Evolutionary conservation across 768 basidiomycete genomes (phyloP), one percentile per base, ranked within the genome.

Genomic region (Podaxis rugospora): DNA sequence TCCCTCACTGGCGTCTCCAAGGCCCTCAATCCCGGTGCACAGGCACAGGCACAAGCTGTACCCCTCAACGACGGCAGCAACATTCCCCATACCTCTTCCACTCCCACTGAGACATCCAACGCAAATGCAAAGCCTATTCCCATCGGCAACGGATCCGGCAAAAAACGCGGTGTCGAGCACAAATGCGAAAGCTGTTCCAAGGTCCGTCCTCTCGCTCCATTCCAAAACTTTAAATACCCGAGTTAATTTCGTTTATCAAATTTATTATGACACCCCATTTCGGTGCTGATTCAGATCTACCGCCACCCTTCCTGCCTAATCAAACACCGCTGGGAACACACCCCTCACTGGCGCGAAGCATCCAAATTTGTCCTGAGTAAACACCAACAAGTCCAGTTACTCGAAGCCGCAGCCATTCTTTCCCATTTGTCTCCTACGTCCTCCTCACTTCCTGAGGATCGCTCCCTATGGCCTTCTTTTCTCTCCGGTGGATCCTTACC

Each of bases 311-410:
- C 91, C 11, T 98, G 95, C 74, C 79, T 98, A 51, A 92, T 95
- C 74, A 98, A 98, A 74, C 96, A 98, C 70, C 90, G 96, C 36
- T 98, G 96, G 96, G 95, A 98, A 69, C 93, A 96, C 70, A 93
- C 92, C 36, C 92, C 92, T 18, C 94, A 97, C 68, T 98, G 96
- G 96, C 88, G 90, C 47, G 92, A 95, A 71, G 90, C 95, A 62
- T 79, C 89, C 65, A 93, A 95, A 71, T 87, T 95, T 67, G 85
- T 94, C 35, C 79, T 98, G 61, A 92, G 89, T 74, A 98, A 98
- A 75, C 95, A 98, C 71, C 95, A 98, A 69, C 95, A 98, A 66
- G 96, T 99, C 0, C 96, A 98, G 67, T 76, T 98, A 55, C 88
- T 99, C 47, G 96, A 93, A 88, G 95, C 95, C 16, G 96, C 96